phyloP scores from a whole-genome alignment of 129 eudicot genomes.

The Gnaphalium uliginosum region DNA sequence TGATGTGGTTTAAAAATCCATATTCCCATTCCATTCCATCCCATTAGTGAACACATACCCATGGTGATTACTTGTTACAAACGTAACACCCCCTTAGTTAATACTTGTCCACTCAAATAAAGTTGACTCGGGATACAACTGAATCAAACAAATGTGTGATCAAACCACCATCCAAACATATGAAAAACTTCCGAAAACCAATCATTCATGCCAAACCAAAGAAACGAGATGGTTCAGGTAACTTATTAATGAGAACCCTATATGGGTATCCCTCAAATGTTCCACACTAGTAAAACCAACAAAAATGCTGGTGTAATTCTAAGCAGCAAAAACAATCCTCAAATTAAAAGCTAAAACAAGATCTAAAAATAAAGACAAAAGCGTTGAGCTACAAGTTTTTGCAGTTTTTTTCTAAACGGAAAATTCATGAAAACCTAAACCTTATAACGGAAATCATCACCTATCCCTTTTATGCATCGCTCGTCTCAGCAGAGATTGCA shows the following conservation, averaged over 20 bases:
- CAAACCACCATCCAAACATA: constrained; percentile 17
- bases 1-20: no score
- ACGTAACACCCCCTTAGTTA: not conserved
- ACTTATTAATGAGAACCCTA: constrained; percentile 46
- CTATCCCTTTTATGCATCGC: constrained; percentile 40
- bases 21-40: no score
- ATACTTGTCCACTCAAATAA: not conserved
- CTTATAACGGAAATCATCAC: constrained; percentile 24
- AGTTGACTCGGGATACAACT: not conserved
- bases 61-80: not conserved
- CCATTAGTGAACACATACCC: not conserved
- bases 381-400: constrained; percentile 31
- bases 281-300: constrained; percentile 39
- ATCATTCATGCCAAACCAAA: constrained; percentile 20
- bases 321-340: constrained; percentile 9
- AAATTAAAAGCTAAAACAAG: constrained; percentile 8
- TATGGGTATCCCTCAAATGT: constrained; percentile 45
- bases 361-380: constrained; percentile 15
- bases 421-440: constrained; percentile 26
- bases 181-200: constrained; percentile 7
- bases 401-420: constrained; percentile 19
- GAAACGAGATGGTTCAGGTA: constrained; percentile 23
- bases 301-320: constrained; percentile 17
- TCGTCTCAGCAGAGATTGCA: constrained; percentile 47
- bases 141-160: not conserved